Base-by-base conservation (phyloP, 352 stramenopile species). In the Hyaloperonospora arabidopsidis region DNA sequence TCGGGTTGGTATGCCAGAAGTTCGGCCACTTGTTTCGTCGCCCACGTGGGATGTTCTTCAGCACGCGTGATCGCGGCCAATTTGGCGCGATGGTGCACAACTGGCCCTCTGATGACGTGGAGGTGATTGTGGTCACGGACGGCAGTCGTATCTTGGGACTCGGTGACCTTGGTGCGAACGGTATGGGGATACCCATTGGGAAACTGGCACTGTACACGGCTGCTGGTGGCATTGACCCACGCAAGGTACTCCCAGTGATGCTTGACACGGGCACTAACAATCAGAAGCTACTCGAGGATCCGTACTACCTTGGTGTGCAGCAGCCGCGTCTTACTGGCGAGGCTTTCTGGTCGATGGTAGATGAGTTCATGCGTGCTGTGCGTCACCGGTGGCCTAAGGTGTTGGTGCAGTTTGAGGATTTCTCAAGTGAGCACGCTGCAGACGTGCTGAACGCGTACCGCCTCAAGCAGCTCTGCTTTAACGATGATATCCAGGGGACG, bases 231-330 rank as follows among this genome's bases (percentile, higher is more conserved):
- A 97, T 98, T 53, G 86, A 95, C 46, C 94, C 93, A 15, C 88
- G 94, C 65, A 88, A 97, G 61, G 79, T 87, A 23, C 74, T 99
- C 28, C 96, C 96, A 2, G 91, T 98, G 22, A 90, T 97, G 40
- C 64, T 99, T 5, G 96, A 99, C 71, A 95, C 95, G 18, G 96
- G 96, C 28, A 98, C 95, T 15, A 95, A 99, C 70, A 99, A 98
- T 73, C 70, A 97, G 61, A 76, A 72, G 25, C 77, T 97, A 36
- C 70, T 97, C 5, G 74, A 96, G 5, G 94, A 98, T 59, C 80
- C 90, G 49, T 97, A 93, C 68, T 99, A 99, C 68, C 65, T 98
- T 18, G 96, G 96, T 47, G 79, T 97, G 52, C 81, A 95, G 63
- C 80, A 97, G 55, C 74, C 82, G 48, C 82, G 96, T 51, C 71